phyloP scores from a whole-genome alignment of 78 protist genomes.

The Polysphondylium violaceum region DNA sequence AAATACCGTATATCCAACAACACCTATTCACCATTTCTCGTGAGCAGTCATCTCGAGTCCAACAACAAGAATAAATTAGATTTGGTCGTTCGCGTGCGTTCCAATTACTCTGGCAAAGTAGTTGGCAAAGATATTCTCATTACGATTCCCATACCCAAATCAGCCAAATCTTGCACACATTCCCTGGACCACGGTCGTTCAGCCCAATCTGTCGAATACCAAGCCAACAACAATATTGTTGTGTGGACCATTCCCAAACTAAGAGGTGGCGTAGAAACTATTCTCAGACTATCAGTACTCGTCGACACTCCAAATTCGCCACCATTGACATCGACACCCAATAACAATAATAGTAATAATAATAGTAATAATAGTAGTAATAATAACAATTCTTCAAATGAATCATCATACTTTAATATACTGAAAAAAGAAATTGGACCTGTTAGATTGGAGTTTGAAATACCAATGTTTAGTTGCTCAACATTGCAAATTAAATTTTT shows the following conservation, averaged over 20 bases:
- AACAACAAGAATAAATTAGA: slow-evolving; percentile 4
- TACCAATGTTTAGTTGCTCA: slow-evolving; percentile 85
- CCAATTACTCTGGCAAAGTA: slow-evolving; percentile 41
- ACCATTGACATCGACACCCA: no score
- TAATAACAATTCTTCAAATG: neutral
- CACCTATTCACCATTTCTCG: slow-evolving; percentile 41
- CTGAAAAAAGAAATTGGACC: slow-evolving; percentile 90
- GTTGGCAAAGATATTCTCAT: slow-evolving; percentile 17
- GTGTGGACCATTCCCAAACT: slow-evolving; percentile 73
- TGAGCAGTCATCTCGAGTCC: slow-evolving; percentile 12
- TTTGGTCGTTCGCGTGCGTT: slow-evolving; percentile 18
- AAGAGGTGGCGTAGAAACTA: slow-evolving; percentile 75
- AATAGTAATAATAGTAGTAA: neutral
- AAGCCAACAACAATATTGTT: neutral
- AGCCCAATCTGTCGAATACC: slow-evolving; percentile 54
- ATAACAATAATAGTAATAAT: neutral
- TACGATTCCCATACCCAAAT: slow-evolving; percentile 56
- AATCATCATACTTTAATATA: no score
- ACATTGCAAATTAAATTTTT: slow-evolving; percentile 71
- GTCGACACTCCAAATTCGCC: slow-evolving; percentile 9
- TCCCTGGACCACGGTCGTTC: slow-evolving; percentile 23
- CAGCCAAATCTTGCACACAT: slow-evolving; percentile 11
- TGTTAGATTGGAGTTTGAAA: slow-evolving; percentile 86
- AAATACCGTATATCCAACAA: slow-evolving; percentile 60
- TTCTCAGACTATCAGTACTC: slow-evolving; percentile 23